A percentile compares a stretch with the other conserved stretches of the same genome.
phyloP scores from a whole-genome alignment of 1,284 basidiomycete species.

The Malassezia pachydermatis region DNA sequence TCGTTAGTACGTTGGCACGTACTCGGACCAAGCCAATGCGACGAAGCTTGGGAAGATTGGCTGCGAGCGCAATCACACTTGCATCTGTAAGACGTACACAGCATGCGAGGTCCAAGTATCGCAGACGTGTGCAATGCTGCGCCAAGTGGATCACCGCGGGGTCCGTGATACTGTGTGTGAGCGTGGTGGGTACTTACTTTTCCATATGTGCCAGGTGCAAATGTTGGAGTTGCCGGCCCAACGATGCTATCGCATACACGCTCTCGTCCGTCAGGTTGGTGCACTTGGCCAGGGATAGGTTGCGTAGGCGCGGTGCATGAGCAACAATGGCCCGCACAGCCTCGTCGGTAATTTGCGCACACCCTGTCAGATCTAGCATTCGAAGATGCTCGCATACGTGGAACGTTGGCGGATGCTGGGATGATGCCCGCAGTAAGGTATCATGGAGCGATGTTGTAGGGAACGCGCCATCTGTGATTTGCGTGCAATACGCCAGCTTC shows the following conservation, averaged over 20 bases:
- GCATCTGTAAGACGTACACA: constrained; percentile 81
- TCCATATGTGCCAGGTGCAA: constrained; percentile 85
- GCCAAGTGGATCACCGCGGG: constrained; percentile 73
- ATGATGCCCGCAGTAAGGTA: constrained; percentile 67
- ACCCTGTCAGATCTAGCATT: constrained; percentile 60
- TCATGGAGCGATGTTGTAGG: constrained; percentile 52
- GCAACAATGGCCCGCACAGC: constrained; percentile 80
- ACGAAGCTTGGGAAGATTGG: constrained; percentile 72
- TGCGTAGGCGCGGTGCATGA: constrained; percentile 79
- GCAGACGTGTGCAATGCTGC: constrained; percentile 74
- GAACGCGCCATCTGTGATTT: constrained; percentile 75
- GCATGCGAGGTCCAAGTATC: constrained; percentile 97
- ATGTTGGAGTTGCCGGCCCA: constrained; percentile 87
- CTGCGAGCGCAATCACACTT: constrained; percentile 81
- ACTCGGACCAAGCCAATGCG: constrained; percentile 89
- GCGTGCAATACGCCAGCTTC: constrained; percentile 66
- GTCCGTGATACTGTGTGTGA: constrained; percentile 93
- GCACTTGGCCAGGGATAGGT: constrained; percentile 86
- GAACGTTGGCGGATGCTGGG: constrained; percentile 56
- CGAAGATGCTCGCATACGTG: constrained; percentile 40
- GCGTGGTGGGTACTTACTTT: too few relatives aligned
- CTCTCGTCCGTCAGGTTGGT: constrained; percentile 70
- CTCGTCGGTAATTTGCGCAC: constrained; percentile 70
- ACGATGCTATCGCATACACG: constrained; percentile 70
- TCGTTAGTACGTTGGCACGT: constrained; percentile 51